These are phyloP conservation scores for Xanthoconium separans DNA, from an alignment of 1,284 basidiomycete genomes.

Conservation along the genomic window DNA sequence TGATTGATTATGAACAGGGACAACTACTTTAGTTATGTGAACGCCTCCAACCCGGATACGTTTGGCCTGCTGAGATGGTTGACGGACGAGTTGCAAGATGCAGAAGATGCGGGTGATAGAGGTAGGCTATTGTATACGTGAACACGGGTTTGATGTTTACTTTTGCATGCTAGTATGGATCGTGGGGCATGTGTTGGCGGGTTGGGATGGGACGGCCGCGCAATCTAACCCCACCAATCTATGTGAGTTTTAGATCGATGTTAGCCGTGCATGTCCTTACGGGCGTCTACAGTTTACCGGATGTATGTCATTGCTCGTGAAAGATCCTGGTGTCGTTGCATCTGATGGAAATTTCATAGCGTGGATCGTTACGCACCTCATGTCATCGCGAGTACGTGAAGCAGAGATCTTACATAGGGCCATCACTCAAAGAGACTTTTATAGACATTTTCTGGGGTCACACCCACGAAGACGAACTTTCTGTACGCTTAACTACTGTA, in stretches of 20 bases:
- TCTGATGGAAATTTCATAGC: background rate
- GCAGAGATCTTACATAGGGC: background rate
- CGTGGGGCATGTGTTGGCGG: background rate
- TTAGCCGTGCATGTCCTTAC: background rate
- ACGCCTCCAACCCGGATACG: background rate
- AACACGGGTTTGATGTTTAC: no score
- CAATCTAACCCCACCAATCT: background rate
- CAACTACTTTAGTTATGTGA: background rate
- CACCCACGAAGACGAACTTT: background rate
- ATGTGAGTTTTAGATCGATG: background rate
- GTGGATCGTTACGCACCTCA: background rate
- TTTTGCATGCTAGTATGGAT: background rate
- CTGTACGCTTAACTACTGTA: background rate
- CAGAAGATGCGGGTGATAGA: slow-evolving; percentile 47
- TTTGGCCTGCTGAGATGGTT: slow-evolving; percentile 31
- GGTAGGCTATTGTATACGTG: background rate
- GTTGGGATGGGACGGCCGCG: background rate
- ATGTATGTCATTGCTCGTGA: slow-evolving; percentile 44
- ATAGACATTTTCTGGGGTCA: background rate
- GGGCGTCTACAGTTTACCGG: slow-evolving; percentile 55
- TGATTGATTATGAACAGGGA: background rate
- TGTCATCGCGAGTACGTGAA: slow-evolving; percentile 63
- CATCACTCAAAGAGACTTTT: background rate
- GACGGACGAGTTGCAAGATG: slow-evolving; percentile 72
- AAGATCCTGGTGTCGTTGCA: background rate